Conservation (phyloP, 2,329 filamentous ascomycete species). For the Rutstroemia sp. region DNA sequence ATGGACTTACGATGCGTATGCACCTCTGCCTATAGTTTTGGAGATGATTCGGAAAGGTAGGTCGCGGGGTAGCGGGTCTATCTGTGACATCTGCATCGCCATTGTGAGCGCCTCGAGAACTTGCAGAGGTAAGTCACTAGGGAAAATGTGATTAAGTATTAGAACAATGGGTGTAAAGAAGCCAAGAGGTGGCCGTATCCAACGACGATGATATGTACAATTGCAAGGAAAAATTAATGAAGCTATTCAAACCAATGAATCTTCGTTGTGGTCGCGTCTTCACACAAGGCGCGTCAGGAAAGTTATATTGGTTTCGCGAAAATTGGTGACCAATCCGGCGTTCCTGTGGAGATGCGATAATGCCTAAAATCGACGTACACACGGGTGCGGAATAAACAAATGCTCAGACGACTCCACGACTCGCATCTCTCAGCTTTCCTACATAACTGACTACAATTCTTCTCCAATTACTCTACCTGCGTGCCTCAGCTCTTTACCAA, state of each 20-base stretch:
- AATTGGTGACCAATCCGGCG: neutral
- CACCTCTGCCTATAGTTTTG: constrained; percentile 91
- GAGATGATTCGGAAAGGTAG: constrained; percentile 93
- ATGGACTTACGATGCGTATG: constrained; percentile 80
- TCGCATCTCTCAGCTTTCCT: neutral
- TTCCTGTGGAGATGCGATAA: too few species aligned
- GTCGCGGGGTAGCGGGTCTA: constrained; percentile 75
- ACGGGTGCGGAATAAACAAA: constrained; percentile 2
- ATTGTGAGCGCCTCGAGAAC: neutral
- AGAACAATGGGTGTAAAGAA: neutral
- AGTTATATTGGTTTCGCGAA: constrained; percentile 2
- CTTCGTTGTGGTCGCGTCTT: neutral
- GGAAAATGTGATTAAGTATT: neutral
- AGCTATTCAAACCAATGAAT: neutral
- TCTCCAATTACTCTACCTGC: neutral
- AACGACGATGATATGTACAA: neutral
- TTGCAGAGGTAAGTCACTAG: neutral
- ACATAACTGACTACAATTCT: neutral
- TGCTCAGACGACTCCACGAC: neutral
- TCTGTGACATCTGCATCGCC: constrained; percentile 64
- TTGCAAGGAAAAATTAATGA: neutral
- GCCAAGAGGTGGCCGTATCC: neutral
- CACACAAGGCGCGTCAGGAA: neutral
- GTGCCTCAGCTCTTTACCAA: neutral
- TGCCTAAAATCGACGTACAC: neutral